phyloP scores from a whole-genome alignment of 208 protist genomes.

The Crithidia brevicula region DNA sequence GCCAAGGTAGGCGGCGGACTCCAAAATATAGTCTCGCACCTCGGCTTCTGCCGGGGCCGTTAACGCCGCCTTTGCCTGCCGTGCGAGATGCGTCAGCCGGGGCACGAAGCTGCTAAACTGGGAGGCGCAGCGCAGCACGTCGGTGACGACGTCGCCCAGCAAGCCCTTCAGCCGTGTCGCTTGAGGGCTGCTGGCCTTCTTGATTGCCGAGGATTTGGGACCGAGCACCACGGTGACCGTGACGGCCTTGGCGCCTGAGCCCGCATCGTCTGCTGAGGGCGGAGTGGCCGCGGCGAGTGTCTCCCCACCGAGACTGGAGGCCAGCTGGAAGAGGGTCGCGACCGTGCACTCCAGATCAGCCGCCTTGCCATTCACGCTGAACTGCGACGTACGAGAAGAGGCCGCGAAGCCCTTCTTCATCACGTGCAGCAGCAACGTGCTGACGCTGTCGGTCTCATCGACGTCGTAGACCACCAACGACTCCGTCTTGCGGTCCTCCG shows the following conservation, averaged over 20 bases:
- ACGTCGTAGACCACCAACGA: slow-evolving; percentile 44
- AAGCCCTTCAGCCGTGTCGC: slow-evolving; percentile 22
- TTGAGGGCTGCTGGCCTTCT: slow-evolving; percentile 7
- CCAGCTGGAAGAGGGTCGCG: slow-evolving; percentile 27
- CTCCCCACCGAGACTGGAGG: slow-evolving; percentile 12
- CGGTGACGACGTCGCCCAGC: slow-evolving; percentile 32
- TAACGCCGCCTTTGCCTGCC: slow-evolving; percentile 31
- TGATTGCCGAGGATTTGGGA: slow-evolving; percentile 11
- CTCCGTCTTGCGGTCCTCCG: slow-evolving; percentile 9
- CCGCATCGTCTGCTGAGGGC: slow-evolving; percentile 4
- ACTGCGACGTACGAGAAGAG: slow-evolving; percentile 26
- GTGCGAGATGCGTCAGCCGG: slow-evolving; percentile 40
- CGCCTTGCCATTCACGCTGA: slow-evolving; percentile 23
- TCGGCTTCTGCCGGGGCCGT: slow-evolving; percentile 7
- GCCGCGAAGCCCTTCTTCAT: slow-evolving; percentile 46
- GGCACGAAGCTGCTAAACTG: slow-evolving; percentile 49
- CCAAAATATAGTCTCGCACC: slow-evolving; percentile 29
- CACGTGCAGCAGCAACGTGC: slow-evolving; percentile 41
- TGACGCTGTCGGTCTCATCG: slow-evolving; percentile 40
- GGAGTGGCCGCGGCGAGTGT: slow-evolving; percentile 2
- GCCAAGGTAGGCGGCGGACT: slow-evolving; percentile 38
- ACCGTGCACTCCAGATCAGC: slow-evolving; percentile 23
- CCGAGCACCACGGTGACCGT: slow-evolving; percentile 27
- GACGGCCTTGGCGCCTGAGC: slow-evolving; percentile 16
- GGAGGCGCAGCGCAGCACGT: slow-evolving; percentile 47